Percentiles rank a stretch among this genome's conserved stretches.
These are phyloP conservation scores for Phytopythium vexans DNA, from an alignment of 352 stramenopile genomes.

Conservation along the genomic window DNA sequence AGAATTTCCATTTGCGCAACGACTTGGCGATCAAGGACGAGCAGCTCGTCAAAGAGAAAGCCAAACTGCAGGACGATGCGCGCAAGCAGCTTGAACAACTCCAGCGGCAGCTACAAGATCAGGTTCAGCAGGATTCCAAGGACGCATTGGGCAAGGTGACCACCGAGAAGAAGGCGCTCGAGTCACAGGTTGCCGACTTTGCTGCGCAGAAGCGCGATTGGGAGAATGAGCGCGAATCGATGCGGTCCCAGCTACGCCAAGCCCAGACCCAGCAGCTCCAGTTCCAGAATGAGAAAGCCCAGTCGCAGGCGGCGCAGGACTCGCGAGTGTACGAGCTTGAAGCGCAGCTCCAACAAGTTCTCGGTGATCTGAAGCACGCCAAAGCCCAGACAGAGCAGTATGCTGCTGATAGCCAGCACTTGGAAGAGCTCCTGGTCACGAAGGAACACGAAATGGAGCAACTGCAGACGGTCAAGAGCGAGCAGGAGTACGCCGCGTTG, in stretches of 20 bases:
- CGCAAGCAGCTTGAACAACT: constrained; percentile 58
- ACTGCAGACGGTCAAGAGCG: constrained; percentile 37
- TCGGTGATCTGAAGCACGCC: constrained; percentile 26
- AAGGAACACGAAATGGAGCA: constrained; percentile 51
- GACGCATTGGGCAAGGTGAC: constrained; percentile 39
- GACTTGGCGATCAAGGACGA: constrained; percentile 59
- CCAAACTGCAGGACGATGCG: constrained; percentile 48
- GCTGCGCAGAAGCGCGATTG: constrained; percentile 41
- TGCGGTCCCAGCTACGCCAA: constrained; percentile 43
- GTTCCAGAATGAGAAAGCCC: constrained; percentile 57
- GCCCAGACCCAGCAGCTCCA: constrained; percentile 49
- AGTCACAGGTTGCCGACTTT: constrained; percentile 45
- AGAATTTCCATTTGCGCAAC: constrained; percentile 57
- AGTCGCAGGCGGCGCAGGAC: constrained; percentile 40
- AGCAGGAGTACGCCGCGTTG: constrained; percentile 53
- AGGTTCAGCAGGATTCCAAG: constrained; percentile 58
- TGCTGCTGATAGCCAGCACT: constrained; percentile 34
- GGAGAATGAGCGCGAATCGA: constrained; percentile 46
- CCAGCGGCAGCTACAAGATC: constrained; percentile 50
- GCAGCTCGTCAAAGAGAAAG: constrained; percentile 49
- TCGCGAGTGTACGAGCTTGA: constrained; percentile 48
- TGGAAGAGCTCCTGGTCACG: constrained; percentile 43
- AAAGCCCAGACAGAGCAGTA: constrained; percentile 48
- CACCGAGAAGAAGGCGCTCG: constrained; percentile 36
- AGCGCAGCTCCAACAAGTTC: constrained; percentile 43